Evolutionary conservation across 2,329 filamentous ascomycete species (phyloP).

Genomic region (Sclerotinia sclerotiorum): DNA sequence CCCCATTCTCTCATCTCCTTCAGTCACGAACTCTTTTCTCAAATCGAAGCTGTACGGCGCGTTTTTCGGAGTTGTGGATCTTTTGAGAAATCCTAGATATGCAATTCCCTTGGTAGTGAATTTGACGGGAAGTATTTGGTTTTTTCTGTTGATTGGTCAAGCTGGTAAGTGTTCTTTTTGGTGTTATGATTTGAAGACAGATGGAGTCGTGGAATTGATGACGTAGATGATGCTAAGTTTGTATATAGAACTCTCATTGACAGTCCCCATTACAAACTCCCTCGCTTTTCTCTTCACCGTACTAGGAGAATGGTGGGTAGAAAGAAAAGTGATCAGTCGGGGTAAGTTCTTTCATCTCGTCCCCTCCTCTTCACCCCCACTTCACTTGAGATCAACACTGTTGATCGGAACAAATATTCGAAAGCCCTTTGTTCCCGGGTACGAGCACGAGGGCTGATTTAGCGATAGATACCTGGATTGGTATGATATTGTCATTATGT

Average conservation of each 20-base stretch:
- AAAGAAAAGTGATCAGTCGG: conserved; percentile 83
- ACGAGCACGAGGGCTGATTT: background rate
- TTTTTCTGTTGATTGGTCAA: conserved; percentile 89
- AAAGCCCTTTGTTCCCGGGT: background rate
- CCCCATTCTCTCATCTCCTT: conserved; percentile 52
- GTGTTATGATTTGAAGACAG: background rate
- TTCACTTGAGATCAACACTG: background rate
- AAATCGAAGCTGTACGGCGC: conserved; percentile 62
- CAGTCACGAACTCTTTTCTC: conserved; percentile 58
- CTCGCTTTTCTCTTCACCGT: conserved; percentile 96
- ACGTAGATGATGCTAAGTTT: background rate
- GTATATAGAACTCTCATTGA: conserved; percentile 76
- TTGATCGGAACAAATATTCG: conserved; percentile 1
- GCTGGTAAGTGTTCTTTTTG: conserved; percentile 61
- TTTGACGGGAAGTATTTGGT: conserved; percentile 92
- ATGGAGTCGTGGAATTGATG: background rate
- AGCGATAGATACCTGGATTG: conserved; percentile 71
- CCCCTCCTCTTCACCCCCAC: background rate
- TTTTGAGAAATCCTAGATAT: conserved; percentile 79
- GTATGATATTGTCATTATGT: conserved; percentile 74
- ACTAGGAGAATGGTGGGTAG: conserved; percentile 90
- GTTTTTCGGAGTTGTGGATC: conserved; percentile 73
- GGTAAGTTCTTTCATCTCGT: conserved; percentile 50
- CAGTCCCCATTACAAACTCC: conserved; percentile 92
- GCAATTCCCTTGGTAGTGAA: conserved; percentile 83